Conservation (phyloP, 495 filamentous ascomycete species). For the Neurospora sp. region DNA sequence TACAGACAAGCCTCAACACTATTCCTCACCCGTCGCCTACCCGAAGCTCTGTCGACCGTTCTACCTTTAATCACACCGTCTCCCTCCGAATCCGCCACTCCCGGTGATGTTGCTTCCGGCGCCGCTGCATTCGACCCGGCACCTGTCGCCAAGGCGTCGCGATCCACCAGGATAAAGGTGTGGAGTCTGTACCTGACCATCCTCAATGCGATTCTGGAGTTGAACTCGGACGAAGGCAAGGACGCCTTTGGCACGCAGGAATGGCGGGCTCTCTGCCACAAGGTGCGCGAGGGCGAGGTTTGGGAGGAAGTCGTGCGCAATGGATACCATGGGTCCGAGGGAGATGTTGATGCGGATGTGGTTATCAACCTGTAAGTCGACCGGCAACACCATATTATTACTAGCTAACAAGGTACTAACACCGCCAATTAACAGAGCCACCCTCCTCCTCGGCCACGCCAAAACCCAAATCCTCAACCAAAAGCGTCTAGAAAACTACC, state of each 20-base stretch:
- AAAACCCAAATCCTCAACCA: slow-evolving; percentile 73
- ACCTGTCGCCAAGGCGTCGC: slow-evolving; percentile 62
- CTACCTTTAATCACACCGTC: slow-evolving; percentile 61
- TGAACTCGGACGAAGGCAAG: slow-evolving; percentile 86
- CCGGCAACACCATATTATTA: not conserved
- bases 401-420: slow-evolving; percentile 5
- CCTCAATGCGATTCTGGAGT: slow-evolving; percentile 78
- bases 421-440: slow-evolving; percentile 46
- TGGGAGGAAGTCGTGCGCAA: slow-evolving; percentile 87
- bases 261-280: slow-evolving; percentile 69
- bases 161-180: slow-evolving; percentile 77
- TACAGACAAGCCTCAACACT: slow-evolving; percentile 87
- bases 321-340: slow-evolving; percentile 79
- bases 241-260: slow-evolving; percentile 70
- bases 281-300: slow-evolving; percentile 73
- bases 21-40: slow-evolving; percentile 83
- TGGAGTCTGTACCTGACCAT: slow-evolving; percentile 96
- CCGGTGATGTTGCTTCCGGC: slow-evolving; percentile 21
- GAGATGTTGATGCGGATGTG: slow-evolving; percentile 87
- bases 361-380: slow-evolving; percentile 73
- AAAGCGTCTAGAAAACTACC: slow-evolving; percentile 78
- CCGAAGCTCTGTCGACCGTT: slow-evolving; percentile 75
- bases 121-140: slow-evolving; percentile 37
- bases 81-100: slow-evolving; percentile 5
- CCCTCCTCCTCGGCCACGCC: slow-evolving; percentile 79